Evolutionary conservation across 176 grass and related monocot species (phyloP).

Genomic region (Rhipidocladum racemiflorum): DNA sequence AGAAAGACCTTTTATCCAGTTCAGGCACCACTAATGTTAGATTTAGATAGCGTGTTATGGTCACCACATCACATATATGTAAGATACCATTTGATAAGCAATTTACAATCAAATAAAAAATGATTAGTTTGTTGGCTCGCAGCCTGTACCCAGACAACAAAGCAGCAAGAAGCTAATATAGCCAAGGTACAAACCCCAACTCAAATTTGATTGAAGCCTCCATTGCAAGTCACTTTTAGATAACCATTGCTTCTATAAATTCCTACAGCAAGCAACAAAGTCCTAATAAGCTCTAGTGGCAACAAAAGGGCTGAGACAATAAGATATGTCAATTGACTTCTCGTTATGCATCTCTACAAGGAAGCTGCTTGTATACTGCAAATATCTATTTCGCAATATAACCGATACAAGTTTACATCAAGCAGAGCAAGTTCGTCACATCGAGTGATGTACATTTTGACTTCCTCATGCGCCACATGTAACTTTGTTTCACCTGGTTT

Average conservation of each 20-base stretch:
- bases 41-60: too few species aligned
- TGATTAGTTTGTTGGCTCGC: too few species aligned
- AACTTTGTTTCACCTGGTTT: slow-evolving; percentile 12
- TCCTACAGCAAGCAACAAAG: slow-evolving; percentile 43
- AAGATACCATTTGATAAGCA: too few species aligned
- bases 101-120: too few species aligned
- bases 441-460: background rate
- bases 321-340: background rate
- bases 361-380: background rate
- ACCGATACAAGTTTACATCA: background rate
- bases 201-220: too few species aligned
- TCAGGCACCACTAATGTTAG: too few species aligned
- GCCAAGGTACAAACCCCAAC: too few species aligned
- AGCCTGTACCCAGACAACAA: too few species aligned
- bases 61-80: too few species aligned
- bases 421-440: background rate
- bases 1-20: slow-evolving; percentile 92
- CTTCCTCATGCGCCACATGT: too few species aligned
- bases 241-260: slow-evolving; percentile 93
- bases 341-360: background rate
- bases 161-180: too few species aligned
- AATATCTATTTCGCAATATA: background rate
- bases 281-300: background rate
- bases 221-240: too few species aligned
- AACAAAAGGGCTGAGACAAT: slow-evolving; percentile 3